Conservation (phyloP, 208 protist genomes). For the Wallacemonas sp. region DNA sequence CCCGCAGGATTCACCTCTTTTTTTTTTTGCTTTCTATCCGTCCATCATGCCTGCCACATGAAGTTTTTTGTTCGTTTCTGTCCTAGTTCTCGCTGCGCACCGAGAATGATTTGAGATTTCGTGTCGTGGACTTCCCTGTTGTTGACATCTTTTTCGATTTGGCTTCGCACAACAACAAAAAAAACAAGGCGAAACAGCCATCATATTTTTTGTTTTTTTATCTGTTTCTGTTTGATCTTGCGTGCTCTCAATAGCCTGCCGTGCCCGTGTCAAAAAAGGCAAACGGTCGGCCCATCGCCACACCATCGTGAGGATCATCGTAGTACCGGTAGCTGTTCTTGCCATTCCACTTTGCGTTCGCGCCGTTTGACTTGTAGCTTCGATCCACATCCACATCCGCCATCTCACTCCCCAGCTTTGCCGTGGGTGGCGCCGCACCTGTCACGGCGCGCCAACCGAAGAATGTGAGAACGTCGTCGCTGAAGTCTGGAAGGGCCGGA, state of each 20-base stretch:
- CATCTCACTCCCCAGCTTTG: neutral
- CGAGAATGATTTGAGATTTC: too few species aligned
- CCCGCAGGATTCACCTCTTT: neutral
- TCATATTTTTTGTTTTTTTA: constrained; percentile 1
- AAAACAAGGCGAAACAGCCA: too few species aligned
- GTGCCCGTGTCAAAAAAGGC: constrained; percentile 7
- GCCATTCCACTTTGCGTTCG: neutral
- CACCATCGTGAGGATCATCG: constrained; percentile 1
- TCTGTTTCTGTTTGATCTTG: neutral
- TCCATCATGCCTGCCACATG: neutral
- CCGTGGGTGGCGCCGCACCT: neutral
- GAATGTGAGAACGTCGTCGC: neutral
- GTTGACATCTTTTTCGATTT: too few species aligned
- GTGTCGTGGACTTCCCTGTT: too few species aligned
- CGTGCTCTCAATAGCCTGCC: constrained; percentile 1
- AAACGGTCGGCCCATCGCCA: constrained; percentile 1
- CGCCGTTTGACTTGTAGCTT: neutral
- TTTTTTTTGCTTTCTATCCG: neutral
- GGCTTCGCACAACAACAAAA: neutral
- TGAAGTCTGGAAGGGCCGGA: neutral
- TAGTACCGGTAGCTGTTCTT: neutral
- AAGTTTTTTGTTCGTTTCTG: neutral
- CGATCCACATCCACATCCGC: too few species aligned
- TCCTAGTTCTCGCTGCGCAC: too few species aligned
- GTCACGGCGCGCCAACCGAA: neutral